Evolutionary conservation across 768 basidiomycete species (phyloP).

Genomic region (Galerina sulciceps): DNA sequence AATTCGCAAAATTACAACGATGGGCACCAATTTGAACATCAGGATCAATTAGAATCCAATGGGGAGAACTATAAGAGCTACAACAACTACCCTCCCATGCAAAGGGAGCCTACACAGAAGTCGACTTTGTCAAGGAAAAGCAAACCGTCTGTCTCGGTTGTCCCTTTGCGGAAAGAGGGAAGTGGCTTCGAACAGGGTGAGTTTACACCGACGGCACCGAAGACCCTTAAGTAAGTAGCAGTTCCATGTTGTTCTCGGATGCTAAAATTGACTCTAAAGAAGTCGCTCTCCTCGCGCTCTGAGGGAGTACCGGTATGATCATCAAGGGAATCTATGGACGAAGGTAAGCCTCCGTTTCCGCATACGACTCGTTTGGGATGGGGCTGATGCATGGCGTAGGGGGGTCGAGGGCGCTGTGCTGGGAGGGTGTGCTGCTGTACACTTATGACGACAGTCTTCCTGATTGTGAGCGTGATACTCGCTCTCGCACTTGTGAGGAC

Average conservation of each 20-base stretch:
- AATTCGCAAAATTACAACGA: conserved; percentile 37
- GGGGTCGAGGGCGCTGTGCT: conserved; percentile 60
- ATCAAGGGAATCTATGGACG: conserved; percentile 71
- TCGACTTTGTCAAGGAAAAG: conserved; percentile 18
- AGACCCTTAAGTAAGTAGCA: conserved; percentile 27
- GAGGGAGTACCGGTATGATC: conserved; percentile 56
- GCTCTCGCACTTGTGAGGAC: conserved; percentile 67
- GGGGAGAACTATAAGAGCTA: conserved; percentile 20
- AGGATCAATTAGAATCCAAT: conserved; percentile 17
- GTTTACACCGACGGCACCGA: conserved; percentile 37
- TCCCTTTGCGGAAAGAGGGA: conserved; percentile 31
- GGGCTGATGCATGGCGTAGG: conserved; percentile 39
- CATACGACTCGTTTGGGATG: not conserved
- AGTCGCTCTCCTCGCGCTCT: conserved; percentile 45
- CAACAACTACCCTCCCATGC: conserved; percentile 29
- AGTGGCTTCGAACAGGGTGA: conserved; percentile 46
- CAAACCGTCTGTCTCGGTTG: conserved; percentile 19
- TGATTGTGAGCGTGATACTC: conserved; percentile 68
- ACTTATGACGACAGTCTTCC: conserved; percentile 64
- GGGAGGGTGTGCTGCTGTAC: conserved; percentile 81
- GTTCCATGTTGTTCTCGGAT: not conserved
- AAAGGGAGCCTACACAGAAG: conserved; percentile 22
- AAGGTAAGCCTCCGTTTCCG: conserved; percentile 41
- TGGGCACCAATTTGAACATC: conserved; percentile 29
- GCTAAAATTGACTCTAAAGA: not conserved